Evolutionary conservation across 1,284 basidiomycete genomes (phyloP).

Genomic region (Tilletia indica): DNA sequence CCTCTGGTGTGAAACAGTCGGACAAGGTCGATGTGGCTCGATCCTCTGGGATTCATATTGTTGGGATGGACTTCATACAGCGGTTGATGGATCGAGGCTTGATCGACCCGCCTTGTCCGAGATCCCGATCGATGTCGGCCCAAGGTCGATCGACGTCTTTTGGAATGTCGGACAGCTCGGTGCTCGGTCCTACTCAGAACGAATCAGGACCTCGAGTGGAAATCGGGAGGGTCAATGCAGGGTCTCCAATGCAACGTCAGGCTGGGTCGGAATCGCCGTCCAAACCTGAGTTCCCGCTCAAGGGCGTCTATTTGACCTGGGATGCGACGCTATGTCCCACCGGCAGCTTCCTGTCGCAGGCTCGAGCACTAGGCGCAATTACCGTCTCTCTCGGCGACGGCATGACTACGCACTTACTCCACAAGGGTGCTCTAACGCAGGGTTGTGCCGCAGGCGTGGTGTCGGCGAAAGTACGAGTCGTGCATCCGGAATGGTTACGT

Average conservation of each 20-base stretch:
- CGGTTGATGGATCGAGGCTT: not conserved
- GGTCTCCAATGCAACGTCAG: not conserved
- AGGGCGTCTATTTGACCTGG: not conserved
- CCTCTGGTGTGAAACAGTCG: not conserved
- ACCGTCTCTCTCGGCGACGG: not conserved
- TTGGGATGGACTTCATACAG: not conserved
- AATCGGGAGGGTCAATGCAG: not conserved
- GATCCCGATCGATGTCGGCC: not conserved
- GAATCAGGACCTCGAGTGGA: not conserved
- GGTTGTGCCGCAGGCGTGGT: not conserved
- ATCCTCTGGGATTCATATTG: not conserved
- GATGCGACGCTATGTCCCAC: not conserved
- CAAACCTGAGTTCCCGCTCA: not conserved
- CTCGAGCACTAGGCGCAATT: not conserved
- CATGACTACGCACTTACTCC: slow-evolving; percentile 8
- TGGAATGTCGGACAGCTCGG: slow-evolving; percentile 2
- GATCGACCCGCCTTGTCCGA: slow-evolving; percentile 1
- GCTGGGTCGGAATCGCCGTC: not conserved
- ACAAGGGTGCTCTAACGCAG: not conserved
- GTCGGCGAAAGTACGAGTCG: not conserved
- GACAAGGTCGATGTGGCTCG: not conserved
- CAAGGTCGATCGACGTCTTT: not conserved
- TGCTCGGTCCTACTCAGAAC: not conserved
- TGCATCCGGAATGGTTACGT: slow-evolving; percentile 4
- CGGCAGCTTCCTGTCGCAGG: not conserved